phyloP scores from a whole-genome alignment of 2,329 filamentous ascomycete genomes.

The Trichoderma breve region DNA sequence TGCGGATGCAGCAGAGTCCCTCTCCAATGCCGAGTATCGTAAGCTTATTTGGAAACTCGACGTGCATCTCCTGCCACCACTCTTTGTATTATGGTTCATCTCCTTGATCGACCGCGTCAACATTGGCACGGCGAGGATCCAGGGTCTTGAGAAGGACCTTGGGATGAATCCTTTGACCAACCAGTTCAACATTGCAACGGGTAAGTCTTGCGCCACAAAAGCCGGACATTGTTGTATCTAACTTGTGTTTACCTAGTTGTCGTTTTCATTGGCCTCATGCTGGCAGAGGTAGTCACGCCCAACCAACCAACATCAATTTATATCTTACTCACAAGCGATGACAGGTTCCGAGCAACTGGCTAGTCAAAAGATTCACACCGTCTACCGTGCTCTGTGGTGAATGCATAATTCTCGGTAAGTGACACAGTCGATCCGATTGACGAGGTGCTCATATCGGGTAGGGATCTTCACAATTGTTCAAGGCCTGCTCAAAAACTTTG shows the following conservation, averaged over 20 bases:
- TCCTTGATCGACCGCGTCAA: conserved; percentile 30
- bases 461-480: conserved; percentile 29
- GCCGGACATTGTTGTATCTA: neutral
- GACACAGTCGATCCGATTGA: neutral
- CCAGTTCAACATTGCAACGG: conserved; percentile 14
- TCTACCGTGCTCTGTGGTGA: conserved; percentile 20
- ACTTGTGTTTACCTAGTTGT: neutral
- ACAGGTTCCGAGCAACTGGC: conserved; percentile 26
- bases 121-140: conserved; percentile 28
- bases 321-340: conserved; percentile 12
- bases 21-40: conserved; percentile 8
- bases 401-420: conserved; percentile 22
- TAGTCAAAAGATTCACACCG: conserved; percentile 28
- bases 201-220: neutral
- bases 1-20: neutral
- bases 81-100: conserved; percentile 31
- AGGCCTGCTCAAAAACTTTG: conserved; percentile 27
- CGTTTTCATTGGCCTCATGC: conserved; percentile 14
- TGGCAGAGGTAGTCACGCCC: neutral
- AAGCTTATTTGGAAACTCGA: conserved; percentile 33
- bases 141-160: conserved; percentile 27
- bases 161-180: conserved; percentile 11
- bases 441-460: conserved; percentile 6
- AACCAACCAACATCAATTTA: conserved; percentile 12
- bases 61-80: conserved; percentile 26